These are phyloP conservation scores for Yamadazyma phyllophila DNA, from an alignment of 805 yeast genomes.

Conservation along the genomic window DNA sequence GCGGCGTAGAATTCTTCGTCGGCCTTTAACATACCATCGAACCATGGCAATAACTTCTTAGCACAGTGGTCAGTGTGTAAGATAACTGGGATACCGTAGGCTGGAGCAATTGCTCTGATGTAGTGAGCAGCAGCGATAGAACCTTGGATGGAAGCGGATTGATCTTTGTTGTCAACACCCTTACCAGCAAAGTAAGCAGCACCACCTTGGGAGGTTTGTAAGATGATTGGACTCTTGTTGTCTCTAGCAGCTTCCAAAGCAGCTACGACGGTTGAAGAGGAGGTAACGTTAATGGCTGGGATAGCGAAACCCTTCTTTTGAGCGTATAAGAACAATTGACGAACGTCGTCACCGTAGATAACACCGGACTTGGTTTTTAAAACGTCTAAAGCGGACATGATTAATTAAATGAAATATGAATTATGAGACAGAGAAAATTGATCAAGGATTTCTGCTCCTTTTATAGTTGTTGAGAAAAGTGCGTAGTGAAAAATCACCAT, in stretches of 20 bases:
- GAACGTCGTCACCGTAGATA: slow-evolving; percentile 97
- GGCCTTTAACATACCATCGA: slow-evolving; percentile 95
- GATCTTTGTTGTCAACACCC: slow-evolving; percentile 93
- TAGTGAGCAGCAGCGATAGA: slow-evolving; percentile 97
- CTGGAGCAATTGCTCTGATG: slow-evolving; percentile 94
- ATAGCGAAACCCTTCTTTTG: slow-evolving; percentile 92
- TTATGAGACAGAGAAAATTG: background rate
- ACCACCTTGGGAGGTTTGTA: slow-evolving; percentile 98
- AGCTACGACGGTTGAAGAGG: slow-evolving; percentile 84
- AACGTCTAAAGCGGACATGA: slow-evolving; percentile 69
- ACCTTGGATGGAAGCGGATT: slow-evolving; percentile 92
- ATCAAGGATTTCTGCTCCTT: slow-evolving; percentile 9
- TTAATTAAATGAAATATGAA: background rate
- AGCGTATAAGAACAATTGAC: slow-evolving; percentile 82
- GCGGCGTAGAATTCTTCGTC: slow-evolving; percentile 87
- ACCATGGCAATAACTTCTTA: slow-evolving; percentile 96
- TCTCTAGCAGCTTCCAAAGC: slow-evolving; percentile 51
- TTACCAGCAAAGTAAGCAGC: slow-evolving; percentile 99
- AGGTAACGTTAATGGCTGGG: slow-evolving; percentile 98
- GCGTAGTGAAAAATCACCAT: slow-evolving; percentile 5
- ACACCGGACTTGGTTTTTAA: slow-evolving; percentile 93
- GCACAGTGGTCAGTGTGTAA: slow-evolving; percentile 99
- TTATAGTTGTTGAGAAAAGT: slow-evolving; percentile 9
- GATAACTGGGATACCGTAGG: slow-evolving; percentile 94
- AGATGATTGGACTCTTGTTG: slow-evolving; percentile 80